Base-by-base conservation (phyloP, 441 rosid species). In the Euphorbia schlechtendalii region DNA sequence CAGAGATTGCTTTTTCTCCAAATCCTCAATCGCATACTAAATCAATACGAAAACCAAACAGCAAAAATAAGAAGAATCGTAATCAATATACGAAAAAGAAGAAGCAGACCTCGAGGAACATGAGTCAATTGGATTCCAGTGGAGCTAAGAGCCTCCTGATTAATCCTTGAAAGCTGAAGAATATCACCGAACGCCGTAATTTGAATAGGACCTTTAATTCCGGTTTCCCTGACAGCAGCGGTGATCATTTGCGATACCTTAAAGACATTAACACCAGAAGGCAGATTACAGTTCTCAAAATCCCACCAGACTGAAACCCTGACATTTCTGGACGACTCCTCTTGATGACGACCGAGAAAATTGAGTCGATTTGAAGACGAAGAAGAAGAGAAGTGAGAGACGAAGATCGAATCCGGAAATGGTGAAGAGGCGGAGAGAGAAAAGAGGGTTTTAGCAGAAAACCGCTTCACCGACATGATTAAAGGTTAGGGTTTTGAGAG, bases 261-360 rank as follows among this genome's bases (percentile, higher is more conserved):
- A 71, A 76, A 83, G 3, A 78, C 94, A 68, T 90, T 88, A 13
- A 65, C 83, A 20, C 86, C 92, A 2, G 71, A 69, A 20, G 96
- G 96, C 40, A 83, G 25, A 65, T 61, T 13, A 68, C 98, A 91
- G 67, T 87, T 91, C 89, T 91, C 98, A 69, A 94, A 89, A 78
- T 91, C 96, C 96, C 96, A 94, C 98, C 99, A 91, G n/a, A 94
- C 99, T 4, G 80, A 78, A 34, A 94, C 92, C 77, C 79, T 76
- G 36, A 94, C 83, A 30, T 63, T 71, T 30, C 84, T 76, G 2
- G 86, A 80, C 45, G 72, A 84, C 40, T 85, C 89, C 4, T 86
- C 87, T 3, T 14, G 53, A 12, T 18, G 67, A 14, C 67, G 66
- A 53, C 74, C 57, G 12, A 65, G 55, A 32, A 46, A 69, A 15